Evolutionary conservation across 768 basidiomycete genomes (phyloP).

Genomic region (Clitopilus passeckerianus): DNA sequence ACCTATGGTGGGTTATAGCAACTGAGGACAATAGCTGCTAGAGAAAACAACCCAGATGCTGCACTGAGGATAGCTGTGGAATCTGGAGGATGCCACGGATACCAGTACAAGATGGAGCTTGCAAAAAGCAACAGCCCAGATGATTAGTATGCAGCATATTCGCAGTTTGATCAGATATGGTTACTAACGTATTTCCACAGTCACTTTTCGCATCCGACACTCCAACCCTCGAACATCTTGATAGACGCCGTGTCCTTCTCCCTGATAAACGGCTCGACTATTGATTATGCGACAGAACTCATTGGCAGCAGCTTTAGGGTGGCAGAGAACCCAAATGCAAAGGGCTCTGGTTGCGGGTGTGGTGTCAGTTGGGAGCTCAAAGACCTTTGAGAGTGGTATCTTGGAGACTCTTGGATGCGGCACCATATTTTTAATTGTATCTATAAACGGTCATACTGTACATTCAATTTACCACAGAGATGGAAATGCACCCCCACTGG

Average conservation of each 20-base stretch:
- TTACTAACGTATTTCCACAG: conserved; percentile 26
- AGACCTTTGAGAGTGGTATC: conserved; percentile 5
- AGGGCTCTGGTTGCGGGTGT: conserved; percentile 89
- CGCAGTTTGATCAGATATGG: neutral
- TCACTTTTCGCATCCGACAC: conserved; percentile 65
- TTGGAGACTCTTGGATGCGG: neutral
- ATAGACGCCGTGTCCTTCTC: conserved; percentile 84
- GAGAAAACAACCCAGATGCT: conserved; percentile 56
- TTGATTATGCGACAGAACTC: conserved; percentile 91
- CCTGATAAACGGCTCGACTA: conserved; percentile 81
- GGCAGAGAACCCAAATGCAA: conserved; percentile 83
- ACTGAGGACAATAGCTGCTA: conserved; percentile 64
- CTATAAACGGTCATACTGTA: neutral
- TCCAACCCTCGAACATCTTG: conserved; percentile 71
- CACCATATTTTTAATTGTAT: neutral
- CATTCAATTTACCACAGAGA: neutral
- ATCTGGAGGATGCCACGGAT: conserved; percentile 95
- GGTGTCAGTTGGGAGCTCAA: conserved; percentile 95
- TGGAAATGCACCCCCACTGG: neutral
- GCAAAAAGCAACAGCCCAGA: conserved; percentile 57
- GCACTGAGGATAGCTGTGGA: conserved; percentile 84
- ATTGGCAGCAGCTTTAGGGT: conserved; percentile 91
- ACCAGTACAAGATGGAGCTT: conserved; percentile 91
- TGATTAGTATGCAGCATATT: conserved; percentile 68
- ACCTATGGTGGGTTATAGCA: conserved; percentile 43